Base-by-base conservation (phyloP, 179 eudicot genomes). In the Beta corolliflora region DNA sequence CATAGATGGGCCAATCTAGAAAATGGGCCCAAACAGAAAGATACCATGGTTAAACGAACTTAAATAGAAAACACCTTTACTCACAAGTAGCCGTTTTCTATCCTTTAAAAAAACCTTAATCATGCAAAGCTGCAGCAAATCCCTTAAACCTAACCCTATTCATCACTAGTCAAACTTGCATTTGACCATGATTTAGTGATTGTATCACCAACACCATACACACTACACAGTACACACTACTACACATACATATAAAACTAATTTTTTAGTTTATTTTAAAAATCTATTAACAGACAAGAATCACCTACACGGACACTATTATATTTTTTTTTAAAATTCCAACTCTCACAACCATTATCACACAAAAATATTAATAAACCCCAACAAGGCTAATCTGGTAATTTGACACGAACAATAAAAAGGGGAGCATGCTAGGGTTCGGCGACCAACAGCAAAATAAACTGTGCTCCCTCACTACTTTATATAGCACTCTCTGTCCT, bases 371-470 rank as follows among this genome's bases (percentile, higher is more conserved):
- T 36, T 36, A 36, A 23, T 0, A 21, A 61, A 21, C 2, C 29
- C 31, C 9, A 11, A 52, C 58, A 81, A 68, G 76, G 80, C 14
- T 19, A 68, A 59, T 80, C 16, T 52, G 7, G 83, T 81, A 74
- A 74, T 48, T 74, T 74, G n/a, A 18, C 12, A 21, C 1, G 16
- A 19, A 48, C 46, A 45, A 60, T 14, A 60, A 50, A 21, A 19
- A 23, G 55, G 5, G n/a, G 25, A 19, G 19, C 18, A 68, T 60
- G 80, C 84, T 81, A 81, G 84, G 84, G 84, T 81, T 77, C 77
- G 76, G 77, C 71, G 59, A 76, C 71, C 76, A 76, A 74, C 68
- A 75, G 59, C 79, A 67, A 83, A 79, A 61, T 41, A 46, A 29
- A 52, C 54, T 56, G 54, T 15, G 68, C 67, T 18, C 71, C 74